These are phyloP conservation scores for Boletus rufocinnamomeus DNA, from an alignment of 768 basidiomycete genomes.

Conservation along the genomic window DNA sequence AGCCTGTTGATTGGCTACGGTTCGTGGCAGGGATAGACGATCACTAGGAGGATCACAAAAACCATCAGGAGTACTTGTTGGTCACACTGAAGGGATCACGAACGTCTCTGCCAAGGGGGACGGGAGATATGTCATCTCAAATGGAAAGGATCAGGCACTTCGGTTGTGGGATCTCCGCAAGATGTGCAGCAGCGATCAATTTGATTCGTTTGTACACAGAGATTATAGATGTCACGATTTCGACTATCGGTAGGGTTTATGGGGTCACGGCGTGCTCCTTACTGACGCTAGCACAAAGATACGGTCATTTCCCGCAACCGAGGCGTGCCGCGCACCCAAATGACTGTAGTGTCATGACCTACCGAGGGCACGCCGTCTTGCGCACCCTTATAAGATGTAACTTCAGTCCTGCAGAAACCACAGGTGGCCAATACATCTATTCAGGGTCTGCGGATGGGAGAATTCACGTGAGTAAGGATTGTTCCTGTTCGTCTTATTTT, in stretches of 20 bases:
- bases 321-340: conserved; percentile 67
- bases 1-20: not conserved
- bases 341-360: conserved; percentile 96
- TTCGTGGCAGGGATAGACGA: conserved; percentile 48
- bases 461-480: conserved; percentile 63
- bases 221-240: conserved; percentile 61
- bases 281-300: conserved; percentile 41
- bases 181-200: conserved; percentile 78
- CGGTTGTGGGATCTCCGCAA: conserved; percentile 93
- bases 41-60: conserved; percentile 53
- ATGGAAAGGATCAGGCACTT: conserved; percentile 93
- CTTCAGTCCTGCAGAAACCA: conserved; percentile 92
- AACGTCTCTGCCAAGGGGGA: conserved; percentile 96
- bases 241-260: conserved; percentile 75
- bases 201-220: conserved; percentile 50
- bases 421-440: conserved; percentile 91
- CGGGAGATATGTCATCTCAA: conserved; percentile 92
- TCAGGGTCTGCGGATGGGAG: conserved; percentile 87
- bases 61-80: conserved; percentile 91
- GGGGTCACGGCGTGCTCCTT: not conserved
- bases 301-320: conserved; percentile 66
- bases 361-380: conserved; percentile 86
- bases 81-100: conserved; percentile 95
- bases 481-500: conserved; percentile 3
- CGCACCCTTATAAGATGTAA: conserved; percentile 94